These are phyloP conservation scores for Boletus sp. DNA, from an alignment of 768 basidiomycete genomes.

Conservation along the genomic window DNA sequence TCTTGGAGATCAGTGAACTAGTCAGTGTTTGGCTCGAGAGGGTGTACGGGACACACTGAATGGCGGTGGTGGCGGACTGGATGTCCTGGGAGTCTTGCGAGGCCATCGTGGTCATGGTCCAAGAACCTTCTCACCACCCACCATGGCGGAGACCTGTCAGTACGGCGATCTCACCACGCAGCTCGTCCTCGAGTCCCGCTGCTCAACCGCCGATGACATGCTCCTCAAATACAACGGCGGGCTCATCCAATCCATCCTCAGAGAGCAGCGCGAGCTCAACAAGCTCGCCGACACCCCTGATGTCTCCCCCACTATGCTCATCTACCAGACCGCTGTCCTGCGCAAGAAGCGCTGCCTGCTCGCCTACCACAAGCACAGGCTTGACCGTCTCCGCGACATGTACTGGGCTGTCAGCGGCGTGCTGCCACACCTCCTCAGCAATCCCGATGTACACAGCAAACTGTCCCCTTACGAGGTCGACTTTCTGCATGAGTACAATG, in stretches of 20 bases:
- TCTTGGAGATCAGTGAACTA: constrained; percentile 32
- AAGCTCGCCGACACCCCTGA: constrained; percentile 49
- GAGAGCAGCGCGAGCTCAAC: constrained; percentile 91
- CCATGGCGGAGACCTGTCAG: constrained; percentile 55
- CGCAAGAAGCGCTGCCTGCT: constrained; percentile 96
- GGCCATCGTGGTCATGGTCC: constrained; percentile 23
- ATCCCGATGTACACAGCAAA: constrained; percentile 65
- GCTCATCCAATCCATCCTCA: constrained; percentile 79
- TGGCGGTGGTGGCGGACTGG: constrained; percentile 42
- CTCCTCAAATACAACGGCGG: constrained; percentile 91
- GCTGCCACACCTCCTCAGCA: constrained; percentile 74
- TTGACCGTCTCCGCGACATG: constrained; percentile 79
- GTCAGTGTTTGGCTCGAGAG: neutral
- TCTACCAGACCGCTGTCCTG: constrained; percentile 85
- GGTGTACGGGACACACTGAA: constrained; percentile 30
- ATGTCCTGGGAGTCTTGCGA: constrained; percentile 46
- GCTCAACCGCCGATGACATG: constrained; percentile 80
- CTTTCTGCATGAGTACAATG: constrained; percentile 79
- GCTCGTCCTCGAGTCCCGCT: constrained; percentile 81
- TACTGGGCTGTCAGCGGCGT: constrained; percentile 91
- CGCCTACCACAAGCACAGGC: constrained; percentile 86
- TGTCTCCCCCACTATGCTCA: constrained; percentile 60
- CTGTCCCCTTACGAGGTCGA: constrained; percentile 82
- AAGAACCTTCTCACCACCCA: constrained; percentile 2
- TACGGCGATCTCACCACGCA: constrained; percentile 86